Evolutionary conservation across 495 filamentous ascomycete genomes (phyloP), one percentile per base, ranked within the genome.

Genomic region (Amorphotheca resinae): DNA sequence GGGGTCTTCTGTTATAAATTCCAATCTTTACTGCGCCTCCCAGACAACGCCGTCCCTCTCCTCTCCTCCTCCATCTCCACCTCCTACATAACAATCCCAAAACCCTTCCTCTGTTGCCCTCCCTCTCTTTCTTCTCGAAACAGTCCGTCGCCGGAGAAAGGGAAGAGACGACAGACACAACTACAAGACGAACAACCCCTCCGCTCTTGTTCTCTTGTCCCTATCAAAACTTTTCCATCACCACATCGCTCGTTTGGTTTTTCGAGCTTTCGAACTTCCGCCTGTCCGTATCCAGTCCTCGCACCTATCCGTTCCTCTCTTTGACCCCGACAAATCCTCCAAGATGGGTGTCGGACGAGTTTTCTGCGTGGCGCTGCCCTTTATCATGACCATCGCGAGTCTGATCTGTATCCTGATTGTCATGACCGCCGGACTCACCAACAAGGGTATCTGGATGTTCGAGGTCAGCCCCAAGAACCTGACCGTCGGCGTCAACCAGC

Each of bases 351-450:
- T 70, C 51, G 85, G 83, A 52, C 75, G 86, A 53, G 72, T 87
- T 49, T 64, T 79, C 51, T 93, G 85, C 64, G 86, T 91, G 66
- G 71, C 80, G 65, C 65, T 80, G 63, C 86, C 87, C 41, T 84
- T 87, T 64, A 66, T 69, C 44, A 68, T 87, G 52, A 88, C 80
- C 28, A 62, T 86, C 56, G 81, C 69, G 43, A 76, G 79, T 22
- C 62, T 93, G 53, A 64, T 87, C 50, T 80, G 77, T 50, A 64
- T 88, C 51, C 64, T 88, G 42, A 59, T 91, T 28, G 81, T 82
- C 22, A 81, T 79, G 18, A 59, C 85, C 40, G 76, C 80, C 22
- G 84, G 84, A 44, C 74, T 84, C 31, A 73, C 78, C 58, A 70
- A 77, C 62, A 73, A 73, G 54, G 64, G 70, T 33, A 59, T 88